Base-by-base conservation (phyloP, 2,329 filamentous ascomycete genomes). In the Cladobotryum protrusum region DNA sequence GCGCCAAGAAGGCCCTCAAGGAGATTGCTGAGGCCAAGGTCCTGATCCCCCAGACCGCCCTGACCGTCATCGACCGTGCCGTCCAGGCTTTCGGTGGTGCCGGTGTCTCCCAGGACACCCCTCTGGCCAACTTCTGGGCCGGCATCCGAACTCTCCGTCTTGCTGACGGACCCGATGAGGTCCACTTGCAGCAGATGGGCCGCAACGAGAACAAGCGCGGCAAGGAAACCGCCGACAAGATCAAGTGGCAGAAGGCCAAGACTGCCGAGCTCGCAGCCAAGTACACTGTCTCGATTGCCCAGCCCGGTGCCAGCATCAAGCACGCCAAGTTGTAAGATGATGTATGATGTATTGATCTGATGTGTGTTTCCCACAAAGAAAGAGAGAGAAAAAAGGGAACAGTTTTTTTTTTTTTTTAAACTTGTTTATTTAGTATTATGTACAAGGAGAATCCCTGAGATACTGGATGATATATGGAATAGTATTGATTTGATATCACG, bases 11-110 rank as follows among this genome's bases (percentile, higher is more conserved):
- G 57, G 89, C 92, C 0, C 80, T 96, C 54, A 89, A 86, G 68
- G 89, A 97, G 69, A 99, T 99, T 59, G 92, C 91, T 20, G 82
- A 96, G 72, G 92, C 93, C 57, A 99, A 99, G 77, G 85, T 97
- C 1, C 80, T 96, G 15, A 86, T 95, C 8, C 93, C 93, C 0
- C 78, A 83, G 63, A 89, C 85, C 61, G 85, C 88, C 1, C 78
- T 96, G 57, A 83, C 82, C 15, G 88, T 97, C 60, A 92, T 99
- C 61, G 93, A 99, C 75, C 87, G 91, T 54, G 93, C 93, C 0
- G 83, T 99, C 12, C 93, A 99, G 77, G 81, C 89, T 0, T 96
- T 91, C 62, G 93, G 93, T 53, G 93, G 85, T 52, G 89, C 87
- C 4, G 93, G 93, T 65, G 86, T 99, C 44, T 87, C 83, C 63